Evolutionary conservation across 2,329 filamentous ascomycete species (phyloP), one percentile per base, ranked within the genome.

Genomic region (Cladorrhinum sp.): DNA sequence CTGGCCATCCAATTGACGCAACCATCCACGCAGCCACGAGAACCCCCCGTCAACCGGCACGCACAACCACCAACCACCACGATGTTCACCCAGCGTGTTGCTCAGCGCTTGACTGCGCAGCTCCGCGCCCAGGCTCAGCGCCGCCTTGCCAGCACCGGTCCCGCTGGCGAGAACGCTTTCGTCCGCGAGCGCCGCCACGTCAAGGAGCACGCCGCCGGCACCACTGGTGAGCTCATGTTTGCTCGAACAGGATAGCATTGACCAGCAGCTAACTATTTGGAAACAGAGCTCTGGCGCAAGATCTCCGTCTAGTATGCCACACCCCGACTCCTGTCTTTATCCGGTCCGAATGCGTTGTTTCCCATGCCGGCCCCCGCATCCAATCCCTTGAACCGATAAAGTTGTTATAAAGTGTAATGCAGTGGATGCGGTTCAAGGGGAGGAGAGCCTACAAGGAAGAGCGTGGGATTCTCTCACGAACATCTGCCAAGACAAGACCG

Each of bases 141-240:
- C 76, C 88, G 88, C 71, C 83, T 91, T 72, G 88, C 87, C 74
- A 87, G 84, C 80, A 81, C 83, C 67, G 80, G 82, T 70, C 78
- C 77, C 70, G 81, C 90, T 71, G 86, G 88, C 76, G 90, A 96
- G 81, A 98, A 96, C 80, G 86, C 87, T 73, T 99, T 98, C 85
- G 88, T 96, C 82, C 88, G 89, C 73, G 95, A 99, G 85, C 87
- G 95, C 75, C 82, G 87, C 75, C 90, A 90, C 72, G 90, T 96
- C 74, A 93, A 96, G 84, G 87, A 92, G 71, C 95, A 99, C 78
- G 95, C 95, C 73, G 86, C 82, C 69, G 84, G 84, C 73, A 95
- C 91, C 69, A 90, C 89, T 77, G 89, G 93, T 97, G 75, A 76
- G 89, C 84, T 59, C 57, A n/a, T 49, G 26, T 55, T 21, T 58